Conservation (phyloP, 2,329 filamentous ascomycete genomes). For the Fusarium sp. region DNA sequence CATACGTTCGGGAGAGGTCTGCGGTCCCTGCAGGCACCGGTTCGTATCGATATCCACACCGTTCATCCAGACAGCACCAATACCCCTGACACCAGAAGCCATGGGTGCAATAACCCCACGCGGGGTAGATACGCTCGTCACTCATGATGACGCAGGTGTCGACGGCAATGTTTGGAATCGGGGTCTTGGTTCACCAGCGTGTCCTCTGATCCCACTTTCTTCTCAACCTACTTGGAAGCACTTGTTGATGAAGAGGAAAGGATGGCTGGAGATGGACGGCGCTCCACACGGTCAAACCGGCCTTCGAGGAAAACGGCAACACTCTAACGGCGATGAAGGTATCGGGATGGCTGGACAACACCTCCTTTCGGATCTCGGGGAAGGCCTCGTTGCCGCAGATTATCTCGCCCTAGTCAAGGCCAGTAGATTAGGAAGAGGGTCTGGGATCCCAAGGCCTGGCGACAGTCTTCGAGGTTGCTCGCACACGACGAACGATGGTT, state of each 20-base stretch:
- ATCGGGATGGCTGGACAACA: background rate
- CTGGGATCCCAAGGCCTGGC: background rate
- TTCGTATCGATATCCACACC: background rate
- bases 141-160: background rate
- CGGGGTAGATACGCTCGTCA: background rate
- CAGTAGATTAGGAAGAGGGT: background rate
- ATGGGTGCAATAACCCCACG: background rate
- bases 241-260: background rate
- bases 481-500: background rate
- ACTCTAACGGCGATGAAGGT: background rate
- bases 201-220: background rate
- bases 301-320: background rate
- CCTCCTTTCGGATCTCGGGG: background rate
- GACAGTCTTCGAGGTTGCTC: background rate
- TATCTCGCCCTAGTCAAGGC: background rate
- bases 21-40: background rate
- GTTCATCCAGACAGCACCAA: background rate
- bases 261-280: background rate
- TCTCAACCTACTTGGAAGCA: background rate
- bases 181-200: background rate
- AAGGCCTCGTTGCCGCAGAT: background rate
- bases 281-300: background rate
- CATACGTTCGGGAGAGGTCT: background rate
- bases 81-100: background rate
- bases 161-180: background rate